phyloP scores from a whole-genome alignment of 352 stramenopile species.

The Pythium phragmitis region DNA sequence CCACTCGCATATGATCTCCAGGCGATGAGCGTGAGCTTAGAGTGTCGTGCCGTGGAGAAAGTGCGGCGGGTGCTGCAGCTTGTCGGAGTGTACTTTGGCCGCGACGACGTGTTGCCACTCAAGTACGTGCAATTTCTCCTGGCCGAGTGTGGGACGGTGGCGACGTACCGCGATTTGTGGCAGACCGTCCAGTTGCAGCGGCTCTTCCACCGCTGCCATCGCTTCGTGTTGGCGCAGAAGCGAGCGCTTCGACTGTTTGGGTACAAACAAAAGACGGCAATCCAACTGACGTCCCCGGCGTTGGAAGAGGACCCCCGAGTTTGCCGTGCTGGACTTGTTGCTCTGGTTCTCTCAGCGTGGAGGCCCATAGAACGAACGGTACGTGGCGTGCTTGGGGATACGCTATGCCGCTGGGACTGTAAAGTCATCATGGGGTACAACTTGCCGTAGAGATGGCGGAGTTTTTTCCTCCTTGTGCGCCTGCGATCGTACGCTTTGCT shows the following conservation, averaged over 20 bases:
- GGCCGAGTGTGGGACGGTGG: slow-evolving; percentile 34
- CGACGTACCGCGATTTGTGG: slow-evolving; percentile 37
- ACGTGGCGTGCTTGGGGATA: neutral
- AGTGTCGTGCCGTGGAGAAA: slow-evolving; percentile 28
- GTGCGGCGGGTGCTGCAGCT: slow-evolving; percentile 27
- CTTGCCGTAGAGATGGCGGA: slow-evolving; percentile 43
- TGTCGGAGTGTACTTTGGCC: slow-evolving; percentile 56
- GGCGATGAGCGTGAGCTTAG: slow-evolving; percentile 37
- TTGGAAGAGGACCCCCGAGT: slow-evolving; percentile 43
- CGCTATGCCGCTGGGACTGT: neutral
- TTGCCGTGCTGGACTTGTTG: slow-evolving; percentile 43
- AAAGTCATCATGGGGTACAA: neutral
- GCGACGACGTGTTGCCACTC: slow-evolving; percentile 33
- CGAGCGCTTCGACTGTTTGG: slow-evolving; percentile 62
- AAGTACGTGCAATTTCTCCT: slow-evolving; percentile 51
- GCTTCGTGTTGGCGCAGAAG: slow-evolving; percentile 43
- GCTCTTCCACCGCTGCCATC: slow-evolving; percentile 41
- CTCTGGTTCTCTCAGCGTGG: slow-evolving; percentile 54
- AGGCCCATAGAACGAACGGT: slow-evolving; percentile 38
- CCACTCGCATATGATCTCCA: slow-evolving; percentile 43
- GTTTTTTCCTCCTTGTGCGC: slow-evolving; percentile 33
- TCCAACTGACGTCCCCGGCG: slow-evolving; percentile 37
- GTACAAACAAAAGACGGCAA: slow-evolving; percentile 50
- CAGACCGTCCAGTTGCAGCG: slow-evolving; percentile 41
- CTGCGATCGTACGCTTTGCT: slow-evolving; percentile 41